phyloP scores from a whole-genome alignment of 2,329 filamentous ascomycete genomes.

The Fusarium sp. region DNA sequence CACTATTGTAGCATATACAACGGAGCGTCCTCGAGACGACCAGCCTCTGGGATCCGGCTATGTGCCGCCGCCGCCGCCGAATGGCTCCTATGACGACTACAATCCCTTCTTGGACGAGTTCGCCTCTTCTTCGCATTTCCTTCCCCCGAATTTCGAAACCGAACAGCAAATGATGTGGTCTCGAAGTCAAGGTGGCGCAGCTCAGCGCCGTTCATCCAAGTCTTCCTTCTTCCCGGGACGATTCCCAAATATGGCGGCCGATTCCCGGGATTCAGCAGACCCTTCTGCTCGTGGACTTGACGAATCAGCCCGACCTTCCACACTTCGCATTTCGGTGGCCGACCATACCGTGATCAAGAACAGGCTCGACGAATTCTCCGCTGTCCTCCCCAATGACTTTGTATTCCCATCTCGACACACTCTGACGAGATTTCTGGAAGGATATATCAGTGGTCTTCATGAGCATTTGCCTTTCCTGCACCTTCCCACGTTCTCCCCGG shows the following conservation, averaged over 20 bases:
- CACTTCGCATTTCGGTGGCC: slow-evolving; percentile 67
- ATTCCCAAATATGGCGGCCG: slow-evolving; percentile 69
- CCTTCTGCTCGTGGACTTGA: slow-evolving; percentile 46
- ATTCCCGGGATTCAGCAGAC: slow-evolving; percentile 61
- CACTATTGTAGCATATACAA: slow-evolving; percentile 59
- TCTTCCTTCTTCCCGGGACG: slow-evolving; percentile 68
- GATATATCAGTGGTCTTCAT: slow-evolving; percentile 78
- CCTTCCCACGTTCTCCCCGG: slow-evolving; percentile 75
- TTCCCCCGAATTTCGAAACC: slow-evolving; percentile 69
- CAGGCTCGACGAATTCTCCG: slow-evolving; percentile 74
- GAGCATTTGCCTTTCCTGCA: slow-evolving; percentile 75
- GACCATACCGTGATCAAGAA: slow-evolving; percentile 72
- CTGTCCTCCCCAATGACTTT: slow-evolving; percentile 74
- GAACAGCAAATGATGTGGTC: slow-evolving; percentile 70
- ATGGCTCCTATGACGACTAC: slow-evolving; percentile 68
- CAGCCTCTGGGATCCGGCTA: slow-evolving; percentile 59
- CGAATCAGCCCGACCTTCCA: slow-evolving; percentile 53
- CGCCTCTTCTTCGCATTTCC: slow-evolving; percentile 67
- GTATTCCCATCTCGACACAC: slow-evolving; percentile 79
- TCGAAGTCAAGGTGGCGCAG: slow-evolving; percentile 57
- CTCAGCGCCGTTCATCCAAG: slow-evolving; percentile 62
- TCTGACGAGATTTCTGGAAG: slow-evolving; percentile 77
- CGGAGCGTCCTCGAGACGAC: slow-evolving; percentile 66
- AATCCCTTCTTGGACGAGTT: slow-evolving; percentile 74
- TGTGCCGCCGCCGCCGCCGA: slow-evolving; percentile 48